These are phyloP conservation scores for Pleurotus sapidus DNA, from an alignment of 768 basidiomycete species.

Conservation along the genomic window DNA sequence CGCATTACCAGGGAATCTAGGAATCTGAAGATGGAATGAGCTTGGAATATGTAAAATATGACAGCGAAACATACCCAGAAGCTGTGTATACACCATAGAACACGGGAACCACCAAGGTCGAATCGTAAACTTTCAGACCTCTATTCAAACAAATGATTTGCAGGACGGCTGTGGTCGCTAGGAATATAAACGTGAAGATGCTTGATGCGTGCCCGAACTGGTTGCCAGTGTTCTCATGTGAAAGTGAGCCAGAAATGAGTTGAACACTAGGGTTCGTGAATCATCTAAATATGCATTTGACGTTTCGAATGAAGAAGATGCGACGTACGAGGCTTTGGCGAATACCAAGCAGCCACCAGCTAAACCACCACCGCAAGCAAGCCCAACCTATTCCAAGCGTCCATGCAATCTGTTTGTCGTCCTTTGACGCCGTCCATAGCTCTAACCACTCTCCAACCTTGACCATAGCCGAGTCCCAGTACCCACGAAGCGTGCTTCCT, in stretches of 20 bases:
- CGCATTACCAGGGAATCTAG: constrained; percentile 48
- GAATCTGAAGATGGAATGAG: constrained; percentile 36
- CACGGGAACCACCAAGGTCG: constrained; percentile 88
- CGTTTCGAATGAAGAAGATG: background rate
- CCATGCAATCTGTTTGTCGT: constrained; percentile 87
- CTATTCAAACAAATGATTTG: constrained; percentile 93
- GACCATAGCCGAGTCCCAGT: constrained; percentile 43
- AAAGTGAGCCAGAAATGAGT: constrained; percentile 70
- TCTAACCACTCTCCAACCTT: constrained; percentile 66
- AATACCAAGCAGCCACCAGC: constrained; percentile 91
- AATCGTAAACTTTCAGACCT: constrained; percentile 87
- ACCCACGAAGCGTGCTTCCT: constrained; percentile 23
- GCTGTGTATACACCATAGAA: constrained; percentile 94
- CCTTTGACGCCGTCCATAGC: constrained; percentile 70
- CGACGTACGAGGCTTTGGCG: constrained; percentile 59
- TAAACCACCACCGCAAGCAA: constrained; percentile 85
- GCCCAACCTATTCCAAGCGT: constrained; percentile 93
- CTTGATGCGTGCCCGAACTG: constrained; percentile 82
- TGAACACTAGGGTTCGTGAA: constrained; percentile 58
- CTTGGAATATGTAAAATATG: background rate
- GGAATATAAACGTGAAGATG: constrained; percentile 70
- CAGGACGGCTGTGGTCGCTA: constrained; percentile 72
- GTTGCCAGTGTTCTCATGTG: constrained; percentile 80
- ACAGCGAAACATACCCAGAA: constrained; percentile 49
- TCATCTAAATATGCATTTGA: constrained; percentile 11